Evolutionary conservation across 176 grass and related monocot genomes (phyloP), one percentile per base, ranked within the genome.

Genomic region (Alopecurus myosuroides): DNA sequence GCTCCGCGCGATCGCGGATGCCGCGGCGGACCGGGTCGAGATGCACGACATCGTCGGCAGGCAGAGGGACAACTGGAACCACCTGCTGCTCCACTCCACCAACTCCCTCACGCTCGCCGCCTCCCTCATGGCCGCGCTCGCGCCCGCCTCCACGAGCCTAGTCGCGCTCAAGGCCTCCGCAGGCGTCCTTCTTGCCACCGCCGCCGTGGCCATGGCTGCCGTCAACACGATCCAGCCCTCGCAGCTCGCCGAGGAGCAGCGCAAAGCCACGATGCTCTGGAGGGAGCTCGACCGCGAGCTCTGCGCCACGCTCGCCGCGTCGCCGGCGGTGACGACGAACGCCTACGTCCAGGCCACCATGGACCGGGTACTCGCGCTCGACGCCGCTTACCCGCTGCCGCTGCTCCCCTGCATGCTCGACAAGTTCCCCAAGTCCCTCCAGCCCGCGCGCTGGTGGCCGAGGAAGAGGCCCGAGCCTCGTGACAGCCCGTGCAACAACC

Each of bases 61-160:
- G 26, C 92, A 91, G 87, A n/a, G 87, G 13, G 85, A 94, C 29
- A 88, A 88, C 87, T 94, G 92, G 92, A 94, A 94, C 85, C 92
- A 89, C 77, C 92, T 91, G 48, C 80, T 94, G 58, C 87, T 91
- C 40, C 87, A 87, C 73, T 85, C 92, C 50, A 81, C 79, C 85
- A 94, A 94, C 82, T 80, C 87, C 40, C 78, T 94, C 41, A 15
- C 77, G 19, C 89, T 94, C 51, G 10, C 87, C 2, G 92, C 84
- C 3, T 85, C 89, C 39, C 9, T 72, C 22, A 80, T 89, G 87
- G 73, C 87, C 3, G 87, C 84, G 44, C 62, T 94, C 18, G 81
- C 89, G 4, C 85, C 89, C 0, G 39, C 73, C 9, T 11, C 82
- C 4, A 34, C 91, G 5, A 2, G 1, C 29, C 0, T 44, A 4